Percentiles rank a stretch among this genome's conserved stretches.
Conservation (phyloP, 192 early-diverging fungal genomes). For the Backusella tuberculispora region DNA sequence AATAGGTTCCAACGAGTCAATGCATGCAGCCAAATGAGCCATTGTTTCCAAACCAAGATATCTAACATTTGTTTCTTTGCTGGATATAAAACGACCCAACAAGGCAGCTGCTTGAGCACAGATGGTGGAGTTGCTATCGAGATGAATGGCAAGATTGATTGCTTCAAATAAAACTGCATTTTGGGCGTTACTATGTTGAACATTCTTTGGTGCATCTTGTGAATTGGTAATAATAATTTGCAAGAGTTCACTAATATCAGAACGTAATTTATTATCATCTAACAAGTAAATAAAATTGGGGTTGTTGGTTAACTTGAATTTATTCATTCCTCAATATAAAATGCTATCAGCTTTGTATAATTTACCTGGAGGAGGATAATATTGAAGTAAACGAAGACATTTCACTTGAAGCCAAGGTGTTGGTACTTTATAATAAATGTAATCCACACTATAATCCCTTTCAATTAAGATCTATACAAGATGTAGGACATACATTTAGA, state of each 20-base stretch:
- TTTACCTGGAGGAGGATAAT: constrained; percentile 87
- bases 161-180: constrained; percentile 98
- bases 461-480: constrained; percentile 78
- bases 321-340: background rate
- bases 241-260: constrained; percentile 72
- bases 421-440: constrained; percentile 98
- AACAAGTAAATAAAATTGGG: background rate
- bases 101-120: constrained; percentile 83
- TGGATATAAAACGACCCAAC: constrained; percentile 88
- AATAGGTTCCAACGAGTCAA: constrained; percentile 82
- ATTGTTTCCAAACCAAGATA: constrained; percentile 97
- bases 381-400: constrained; percentile 91
- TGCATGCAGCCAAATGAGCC: constrained; percentile 87
- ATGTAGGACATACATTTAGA: constrained; percentile 1
- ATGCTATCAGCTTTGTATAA: background rate
- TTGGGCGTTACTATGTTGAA: constrained; percentile 97
- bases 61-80: constrained; percentile 97
- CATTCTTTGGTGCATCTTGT: constrained; percentile 90
- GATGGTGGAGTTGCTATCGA: constrained; percentile 87
- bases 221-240: constrained; percentile 84
- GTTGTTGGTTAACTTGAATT: background rate
- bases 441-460: constrained; percentile 79
- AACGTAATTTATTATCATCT: constrained; percentile 60
- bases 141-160: constrained; percentile 92
- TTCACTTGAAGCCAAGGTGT: constrained; percentile 99